Base-by-base conservation (phyloP, 202 grass and related monocot species). In the Dendrocalamus latiflorus region DNA sequence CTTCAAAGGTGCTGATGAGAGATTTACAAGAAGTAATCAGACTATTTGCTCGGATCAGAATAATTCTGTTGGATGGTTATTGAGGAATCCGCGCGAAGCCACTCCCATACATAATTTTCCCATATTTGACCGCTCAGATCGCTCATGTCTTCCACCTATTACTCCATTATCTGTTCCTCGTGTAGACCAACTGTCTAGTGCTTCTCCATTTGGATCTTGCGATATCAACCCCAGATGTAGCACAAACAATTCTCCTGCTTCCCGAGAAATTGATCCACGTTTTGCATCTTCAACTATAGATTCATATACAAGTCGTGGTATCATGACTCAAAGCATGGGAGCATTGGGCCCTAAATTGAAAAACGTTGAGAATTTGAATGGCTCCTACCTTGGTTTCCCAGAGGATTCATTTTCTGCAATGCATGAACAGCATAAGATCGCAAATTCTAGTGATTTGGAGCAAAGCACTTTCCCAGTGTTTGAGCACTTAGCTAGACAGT, bases 51-150 rank as follows among this genome's bases (percentile, higher is more conserved):
- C 74, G 5, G 37, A 72, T 75, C 81, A 62, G 30, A 87, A 63
- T 85, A 89, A 55, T 70, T 81, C 84, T 17, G 51, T 67, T 38
- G 77, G 87, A 44, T 94, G 89, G 89, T 89, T 87, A 0, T 62
- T 79, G 83, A 53, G 43, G 75, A 75, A 53, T 75, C 55, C 77
- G 49, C 2, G 72, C 16, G 65, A 85, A 53, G 65, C 64, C 60
- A 82, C 72, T 72, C 47, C 58, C 34, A 51, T 68, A 33, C 71
- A 75, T 94, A 81, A 79, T 61, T 42, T 87, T 61, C 30, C 84
- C 79, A 82, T 57, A 13, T 42, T 65, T 84, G 85, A 91, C 14
- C 63, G 15, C 33, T 47, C 65, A 20, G 59, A 77, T 66, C 59
- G 70, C 68, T 67, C 72, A 68, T 76, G 53, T 88, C 47, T 81